Evolutionary conservation across 2,329 filamentous ascomycete species (phyloP).

Genomic region (Microsporum audouinii): DNA sequence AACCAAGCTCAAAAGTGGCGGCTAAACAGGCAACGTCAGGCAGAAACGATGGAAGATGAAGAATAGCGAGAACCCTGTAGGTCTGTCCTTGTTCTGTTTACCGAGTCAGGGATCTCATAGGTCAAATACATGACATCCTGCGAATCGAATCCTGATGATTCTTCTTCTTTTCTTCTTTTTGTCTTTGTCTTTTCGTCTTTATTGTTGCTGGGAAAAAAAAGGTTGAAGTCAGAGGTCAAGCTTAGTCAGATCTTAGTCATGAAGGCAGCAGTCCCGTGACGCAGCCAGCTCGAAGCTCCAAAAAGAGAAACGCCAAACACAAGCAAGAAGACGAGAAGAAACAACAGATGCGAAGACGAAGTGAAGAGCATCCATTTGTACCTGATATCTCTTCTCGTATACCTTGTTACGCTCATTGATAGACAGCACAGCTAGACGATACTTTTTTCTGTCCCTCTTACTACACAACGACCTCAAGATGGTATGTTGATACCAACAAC

Average conservation of each 20-base stretch:
- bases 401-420: background rate
- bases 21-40: background rate
- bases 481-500: background rate
- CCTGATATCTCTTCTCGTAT: background rate
- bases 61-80: background rate
- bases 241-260: background rate
- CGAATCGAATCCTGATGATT: background rate
- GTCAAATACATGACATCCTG: background rate
- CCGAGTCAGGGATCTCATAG: background rate
- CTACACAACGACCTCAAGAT: background rate
- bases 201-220: background rate
- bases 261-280: slow-evolving; percentile 16
- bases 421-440: background rate
- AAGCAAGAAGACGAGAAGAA: background rate
- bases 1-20: background rate
- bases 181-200: background rate
- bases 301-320: background rate
- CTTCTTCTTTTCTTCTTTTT: background rate
- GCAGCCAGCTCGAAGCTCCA: slow-evolving; percentile 8
- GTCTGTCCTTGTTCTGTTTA: background rate
- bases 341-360: background rate
- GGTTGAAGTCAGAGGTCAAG: background rate
- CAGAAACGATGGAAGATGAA: background rate
- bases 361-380: background rate
- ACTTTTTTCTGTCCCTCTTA: background rate